A percentile compares a stretch with the other conserved stretches of the same genome.
Evolutionary conservation across 805 yeast species (phyloP).

Genomic region (Ogataea polymorpha): DNA sequence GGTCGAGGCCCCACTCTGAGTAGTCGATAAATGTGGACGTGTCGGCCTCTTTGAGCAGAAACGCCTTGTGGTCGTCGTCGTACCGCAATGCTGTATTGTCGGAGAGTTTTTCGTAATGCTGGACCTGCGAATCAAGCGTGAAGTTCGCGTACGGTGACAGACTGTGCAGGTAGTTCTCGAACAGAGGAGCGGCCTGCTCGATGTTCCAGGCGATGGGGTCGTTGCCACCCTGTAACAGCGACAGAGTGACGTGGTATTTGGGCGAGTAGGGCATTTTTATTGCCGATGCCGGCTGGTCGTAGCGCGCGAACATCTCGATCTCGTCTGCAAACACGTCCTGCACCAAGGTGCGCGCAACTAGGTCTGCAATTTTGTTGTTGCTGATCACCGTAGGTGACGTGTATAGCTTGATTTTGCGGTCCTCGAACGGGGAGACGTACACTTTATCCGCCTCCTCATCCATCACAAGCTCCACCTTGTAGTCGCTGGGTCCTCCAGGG

Average conservation of each 20-base stretch:
- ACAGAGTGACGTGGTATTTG: conserved; percentile 69
- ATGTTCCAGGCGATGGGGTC: conserved; percentile 73
- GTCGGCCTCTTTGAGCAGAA: conserved; percentile 44
- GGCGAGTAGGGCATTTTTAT: conserved; percentile 58
- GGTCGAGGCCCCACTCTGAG: conserved; percentile 74
- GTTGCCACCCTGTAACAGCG: conserved; percentile 70
- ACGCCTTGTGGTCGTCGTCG: conserved; percentile 25
- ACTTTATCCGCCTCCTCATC: conserved; percentile 20
- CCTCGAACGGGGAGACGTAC: conserved; percentile 38
- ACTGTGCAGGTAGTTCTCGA: conserved; percentile 53
- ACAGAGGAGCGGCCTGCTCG: conserved; percentile 45
- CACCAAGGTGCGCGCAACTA: conserved; percentile 36
- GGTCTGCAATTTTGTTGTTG: conserved; percentile 33
- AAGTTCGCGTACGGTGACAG: conserved; percentile 62
- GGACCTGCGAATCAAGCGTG: conserved; percentile 75
- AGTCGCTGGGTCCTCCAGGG: conserved; percentile 30
- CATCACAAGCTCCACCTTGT: conserved; percentile 33
- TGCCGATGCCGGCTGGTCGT: conserved; percentile 26
- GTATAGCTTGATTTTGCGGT: conserved; percentile 32
- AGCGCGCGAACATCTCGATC: conserved; percentile 29
- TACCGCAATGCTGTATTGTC: conserved; percentile 26
- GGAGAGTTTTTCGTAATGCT: conserved; percentile 55
- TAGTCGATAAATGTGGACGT: conserved; percentile 76
- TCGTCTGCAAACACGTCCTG: conserved; percentile 41
- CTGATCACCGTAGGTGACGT: conserved; percentile 29